Evolutionary conservation across 2,329 filamentous ascomycete species (phyloP), one percentile per base, ranked within the genome.

Genomic region (Xylariaceae sp.): DNA sequence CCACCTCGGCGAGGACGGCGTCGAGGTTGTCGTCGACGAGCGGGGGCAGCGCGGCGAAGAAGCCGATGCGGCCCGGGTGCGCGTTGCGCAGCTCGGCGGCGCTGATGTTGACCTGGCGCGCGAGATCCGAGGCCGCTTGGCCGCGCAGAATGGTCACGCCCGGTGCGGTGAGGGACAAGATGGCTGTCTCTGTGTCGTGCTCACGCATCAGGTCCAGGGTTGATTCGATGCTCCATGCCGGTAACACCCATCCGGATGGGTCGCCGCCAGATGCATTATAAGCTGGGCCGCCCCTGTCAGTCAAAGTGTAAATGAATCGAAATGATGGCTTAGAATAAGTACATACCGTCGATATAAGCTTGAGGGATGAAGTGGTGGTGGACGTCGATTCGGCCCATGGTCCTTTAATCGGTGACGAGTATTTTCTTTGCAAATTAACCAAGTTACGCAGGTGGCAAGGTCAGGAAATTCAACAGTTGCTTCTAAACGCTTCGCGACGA

Each of bases 1-100:
- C 14, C 13, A 71, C 62, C 48, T 71, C 68, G 2, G 38, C 44
- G 1, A 67, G 42, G 0, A 53, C 52, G 1, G 35, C 47, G 6
- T 51, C 35, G 0, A 43, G 56, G 43, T n/a, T n/a, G n/a, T n/a
- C n/a, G n/a, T 70, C 56, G 0, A 57, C 40, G 5, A 69, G 44
- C 9, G 49, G 46, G 1, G 67, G 68, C 9, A 65, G 52, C 4
- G 63, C 66, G 41, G 37, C 41, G 34, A 40, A 37, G 37, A 44
- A 44, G 8, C 41, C 41, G 19, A 58, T 69, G 7, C 49, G 41
- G 2, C 42, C 29, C 1, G 63, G 62, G 11, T 66, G 34, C 3
- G 51, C 35, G 38, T 63, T 53, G 3, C 60, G 50, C 8, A 68
- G 32, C 9, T 40, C 21, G 2, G 63, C 61, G 1, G 56, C 50